Percentiles rank a stretch among this genome's conserved stretches.
Evolutionary conservation across 2,329 filamentous ascomycete species (phyloP).

Genomic region (Leptosphaerulina australis): DNA sequence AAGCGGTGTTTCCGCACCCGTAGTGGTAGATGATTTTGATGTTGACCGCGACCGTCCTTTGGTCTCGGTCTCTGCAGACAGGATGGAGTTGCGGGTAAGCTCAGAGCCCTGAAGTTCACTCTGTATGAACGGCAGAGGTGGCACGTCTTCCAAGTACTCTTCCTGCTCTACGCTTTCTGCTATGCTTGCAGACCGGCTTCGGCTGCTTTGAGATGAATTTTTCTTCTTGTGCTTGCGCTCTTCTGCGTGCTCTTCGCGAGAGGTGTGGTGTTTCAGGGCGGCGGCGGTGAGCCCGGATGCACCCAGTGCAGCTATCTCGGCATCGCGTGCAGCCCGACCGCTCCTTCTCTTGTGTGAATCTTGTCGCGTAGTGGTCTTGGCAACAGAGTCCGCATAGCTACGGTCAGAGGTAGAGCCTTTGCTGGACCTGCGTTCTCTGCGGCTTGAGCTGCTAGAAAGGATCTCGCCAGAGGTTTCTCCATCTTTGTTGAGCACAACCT

Average conservation of each 20-base stretch:
- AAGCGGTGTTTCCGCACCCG: slow-evolving; percentile 58
- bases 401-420: slow-evolving; percentile 57
- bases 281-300: slow-evolving; percentile 66
- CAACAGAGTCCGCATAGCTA: slow-evolving; percentile 42
- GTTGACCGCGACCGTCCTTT: slow-evolving; percentile 63
- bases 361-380: slow-evolving; percentile 49
- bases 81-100: slow-evolving; percentile 82
- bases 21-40: slow-evolving; percentile 62
- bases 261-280: slow-evolving; percentile 68
- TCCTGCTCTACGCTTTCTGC: slow-evolving; percentile 60
- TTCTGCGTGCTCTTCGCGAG: slow-evolving; percentile 58
- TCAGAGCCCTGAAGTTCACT: slow-evolving; percentile 88
- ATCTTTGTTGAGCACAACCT: slow-evolving; percentile 64
- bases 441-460: slow-evolving; percentile 61
- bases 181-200: slow-evolving; percentile 59
- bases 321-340: slow-evolving; percentile 59
- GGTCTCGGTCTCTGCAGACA: slow-evolving; percentile 76
- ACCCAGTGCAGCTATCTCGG: slow-evolving; percentile 59
- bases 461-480: slow-evolving; percentile 64
- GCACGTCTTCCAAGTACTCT: slow-evolving; percentile 60
- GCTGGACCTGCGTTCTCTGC: slow-evolving; percentile 61
- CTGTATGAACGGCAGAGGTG: slow-evolving; percentile 80
- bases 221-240: slow-evolving; percentile 53
- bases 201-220: slow-evolving; percentile 57
- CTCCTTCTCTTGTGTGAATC: slow-evolving; percentile 60